Evolutionary conservation across 2,329 filamentous ascomycete species (phyloP), one percentile per base, ranked within the genome.

Genomic region (Ceratocystis smalleyi): DNA sequence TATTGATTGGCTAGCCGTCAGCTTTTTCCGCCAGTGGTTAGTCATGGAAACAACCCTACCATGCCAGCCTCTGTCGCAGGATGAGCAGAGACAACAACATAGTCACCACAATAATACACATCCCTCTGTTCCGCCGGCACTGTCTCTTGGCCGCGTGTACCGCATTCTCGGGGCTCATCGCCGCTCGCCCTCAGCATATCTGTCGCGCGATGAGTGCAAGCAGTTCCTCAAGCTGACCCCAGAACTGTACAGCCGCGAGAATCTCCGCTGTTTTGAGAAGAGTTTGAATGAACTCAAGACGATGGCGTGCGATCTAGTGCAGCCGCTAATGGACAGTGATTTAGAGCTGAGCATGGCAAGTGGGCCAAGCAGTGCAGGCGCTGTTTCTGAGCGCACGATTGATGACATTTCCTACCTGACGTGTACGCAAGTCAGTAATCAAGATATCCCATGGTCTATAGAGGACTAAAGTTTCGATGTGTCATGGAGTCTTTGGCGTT

Each of bases 1-100:
- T 73, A 78, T 96, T 24, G 90, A 95, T 74, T 96, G 91, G 91
- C 82, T 96, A 5, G 90, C 85, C 19, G 83, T 96, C 60, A 89
- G 84, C 51, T 78, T 96, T 12, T 97, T 96, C 75, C 83, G 92
- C 2, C 90, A 96, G 74, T 96, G 91, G 91, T 79, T 96, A 5
- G 89, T 90, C 3, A 91, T 96, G 70, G 92, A 91, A 73, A 95
- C 89, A 3, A 87, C 88, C 1, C 87, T 89, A 0, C 81, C 86
- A 76, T 12, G 62, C 66, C 64, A 15, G 17, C 6, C 59, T 45
- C n/a, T 12, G 40, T n/a, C 17, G 15, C 15, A 40, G 10, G 35
- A 40, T 40, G 35, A 10, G 35, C 35, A 45, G 63, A 43, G 64
- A 67, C 32, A 61, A 27, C 55, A 68, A 67, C 59, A 71, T 64